A percentile compares a stretch with the other conserved stretches of the same genome.
phyloP scores from a whole-genome alignment of 305 asterid species.

The Rubia tinctorum region DNA sequence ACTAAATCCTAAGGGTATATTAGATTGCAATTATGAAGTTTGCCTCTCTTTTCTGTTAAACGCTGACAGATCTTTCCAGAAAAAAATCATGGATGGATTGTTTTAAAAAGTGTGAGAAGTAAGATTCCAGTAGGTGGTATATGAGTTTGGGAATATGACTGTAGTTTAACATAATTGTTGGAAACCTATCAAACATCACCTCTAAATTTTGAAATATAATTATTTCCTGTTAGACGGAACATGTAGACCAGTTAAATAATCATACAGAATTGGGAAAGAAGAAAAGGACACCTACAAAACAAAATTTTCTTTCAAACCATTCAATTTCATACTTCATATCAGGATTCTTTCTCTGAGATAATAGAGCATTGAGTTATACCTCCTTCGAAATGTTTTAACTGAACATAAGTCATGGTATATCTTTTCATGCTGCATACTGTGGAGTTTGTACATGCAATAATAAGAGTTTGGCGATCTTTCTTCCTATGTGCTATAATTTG shows the following conservation, averaged over 20 bases:
- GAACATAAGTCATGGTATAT: not conserved
- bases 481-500: not conserved
- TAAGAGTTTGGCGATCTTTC: not conserved
- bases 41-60: not conserved
- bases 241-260: not conserved
- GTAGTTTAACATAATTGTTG: constrained; percentile 1
- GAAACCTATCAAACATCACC: not conserved
- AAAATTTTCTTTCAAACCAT: not conserved
- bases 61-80: not conserved
- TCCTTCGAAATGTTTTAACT: not conserved
- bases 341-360: not conserved
- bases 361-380: not conserved
- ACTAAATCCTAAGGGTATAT: not conserved
- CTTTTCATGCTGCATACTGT: not conserved
- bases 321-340: not conserved
- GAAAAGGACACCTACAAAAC: not conserved
- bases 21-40: not conserved
- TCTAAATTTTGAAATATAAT: not conserved
- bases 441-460: not conserved
- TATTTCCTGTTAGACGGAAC: constrained; percentile 1
- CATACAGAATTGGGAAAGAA: not conserved
- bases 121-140: not conserved
- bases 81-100: not conserved
- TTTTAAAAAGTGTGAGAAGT: not conserved
- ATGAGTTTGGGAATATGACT: not conserved